Evolutionary conservation across 2,329 filamentous ascomycete species (phyloP), one percentile per base, ranked within the genome.

Genomic region (Aspergillus carbonarius): DNA sequence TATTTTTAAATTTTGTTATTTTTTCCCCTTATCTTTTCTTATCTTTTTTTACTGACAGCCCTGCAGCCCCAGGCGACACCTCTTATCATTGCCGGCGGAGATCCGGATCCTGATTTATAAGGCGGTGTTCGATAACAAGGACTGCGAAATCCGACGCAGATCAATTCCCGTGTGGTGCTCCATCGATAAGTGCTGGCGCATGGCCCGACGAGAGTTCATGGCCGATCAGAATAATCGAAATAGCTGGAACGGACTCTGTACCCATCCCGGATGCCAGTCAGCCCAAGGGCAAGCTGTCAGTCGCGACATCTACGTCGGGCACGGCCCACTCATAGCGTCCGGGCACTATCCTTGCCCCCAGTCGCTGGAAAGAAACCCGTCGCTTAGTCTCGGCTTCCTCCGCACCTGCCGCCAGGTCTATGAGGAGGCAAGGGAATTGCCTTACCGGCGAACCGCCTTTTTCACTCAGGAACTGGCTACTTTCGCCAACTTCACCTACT

Each of bases 91-190:
- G 25, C 50, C 50, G 25, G 35, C 50, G n/a, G 50, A 53, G 35
- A 53, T 53, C 35, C 50, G 50, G 17, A n/a, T 53, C 18, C 50
- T 53, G 5, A 53, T 53, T 17, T 53, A 53, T n/a, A 42, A 40
- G 17, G 35, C 35, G 17, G 35, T 53, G 20, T 53, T 53, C 9
- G 17, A 51, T 23, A 35, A 20, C 7, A 15, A 48, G 4, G 23
- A 7, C 9, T 42, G 35, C 37, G 10, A 20, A 27, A 53, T 53
- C 13, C 50, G 40, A 53, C 50, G 50, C 23, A 53, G 9, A 15
- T 4, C 50, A 8, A 53, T 53, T 30, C 35, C 35, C 6, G 23
- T 53, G 17, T 35, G 15, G 23, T 53, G 50, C 4, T n/a, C 23
- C 15, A 27, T 42, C 4, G 23, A 25, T 20, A 40, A 53, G 5